Evolutionary conservation across 2,329 filamentous ascomycete species (phyloP).

Genomic region (Sarocladiaceae sp.): DNA sequence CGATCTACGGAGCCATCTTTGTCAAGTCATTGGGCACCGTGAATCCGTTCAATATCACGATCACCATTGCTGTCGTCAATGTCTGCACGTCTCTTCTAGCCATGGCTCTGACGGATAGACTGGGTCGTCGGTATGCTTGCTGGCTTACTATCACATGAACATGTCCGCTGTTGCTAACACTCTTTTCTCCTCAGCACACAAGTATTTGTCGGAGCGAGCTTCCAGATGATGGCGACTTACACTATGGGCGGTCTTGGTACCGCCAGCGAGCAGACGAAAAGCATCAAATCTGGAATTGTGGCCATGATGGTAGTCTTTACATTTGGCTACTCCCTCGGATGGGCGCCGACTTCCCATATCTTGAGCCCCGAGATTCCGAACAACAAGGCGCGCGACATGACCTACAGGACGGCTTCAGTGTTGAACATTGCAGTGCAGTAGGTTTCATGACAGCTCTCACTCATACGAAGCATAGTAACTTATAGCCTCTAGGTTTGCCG

Average conservation of each 20-base stretch:
- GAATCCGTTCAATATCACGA: conserved; percentile 21
- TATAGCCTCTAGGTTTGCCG: conserved; percentile 16
- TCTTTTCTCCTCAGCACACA: conserved; percentile 10
- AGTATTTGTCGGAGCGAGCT: conserved; percentile 19
- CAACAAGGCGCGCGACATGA: conserved; percentile 23
- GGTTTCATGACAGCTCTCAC: background rate
- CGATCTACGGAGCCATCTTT: conserved; percentile 24
- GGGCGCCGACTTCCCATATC: conserved; percentile 29
- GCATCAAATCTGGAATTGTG: conserved; percentile 22
- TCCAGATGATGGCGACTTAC: conserved; percentile 24
- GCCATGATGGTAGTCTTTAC: conserved; percentile 25
- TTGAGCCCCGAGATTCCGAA: conserved; percentile 28
- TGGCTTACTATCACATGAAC: background rate
- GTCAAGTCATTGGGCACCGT: conserved; percentile 21
- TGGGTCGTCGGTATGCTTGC: conserved; percentile 14
- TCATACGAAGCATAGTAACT: background rate
- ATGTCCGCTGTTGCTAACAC: no score
- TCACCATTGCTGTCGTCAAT: conserved; percentile 16
- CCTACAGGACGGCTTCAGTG: conserved; percentile 21
- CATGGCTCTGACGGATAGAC: conserved; percentile 15
- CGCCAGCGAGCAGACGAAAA: conserved; percentile 11
- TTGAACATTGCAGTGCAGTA: conserved; percentile 20
- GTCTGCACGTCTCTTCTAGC: conserved; percentile 14
- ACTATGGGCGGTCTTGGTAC: conserved; percentile 31
- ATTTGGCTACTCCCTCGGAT: conserved; percentile 24